Percentiles rank a stretch among this genome's conserved stretches.
phyloP scores from a whole-genome alignment of 352 stramenopile genomes.

The Pythium brassicae region DNA sequence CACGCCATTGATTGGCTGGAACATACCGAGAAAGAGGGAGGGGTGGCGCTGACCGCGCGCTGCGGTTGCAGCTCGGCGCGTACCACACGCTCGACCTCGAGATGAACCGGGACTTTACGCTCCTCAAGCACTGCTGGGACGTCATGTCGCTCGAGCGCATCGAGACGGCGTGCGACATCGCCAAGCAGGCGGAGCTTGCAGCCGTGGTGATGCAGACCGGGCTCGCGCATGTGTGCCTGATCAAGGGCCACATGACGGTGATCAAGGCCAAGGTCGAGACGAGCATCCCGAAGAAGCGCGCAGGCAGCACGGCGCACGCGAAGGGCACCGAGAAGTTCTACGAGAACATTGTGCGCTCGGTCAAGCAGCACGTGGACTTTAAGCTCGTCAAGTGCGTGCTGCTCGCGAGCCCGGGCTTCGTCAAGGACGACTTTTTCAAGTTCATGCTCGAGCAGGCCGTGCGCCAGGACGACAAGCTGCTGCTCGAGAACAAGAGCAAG shows the following conservation, averaged over 20 bases:
- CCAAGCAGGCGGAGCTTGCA: conserved; percentile 93
- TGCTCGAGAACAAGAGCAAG: conserved; percentile 96
- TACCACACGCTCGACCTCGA: conserved; percentile 98
- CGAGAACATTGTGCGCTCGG: conserved; percentile 93
- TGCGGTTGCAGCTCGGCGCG: conserved; percentile 82
- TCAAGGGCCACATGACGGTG: conserved; percentile 96
- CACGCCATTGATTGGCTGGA: neutral
- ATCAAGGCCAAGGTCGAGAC: conserved; percentile 94
- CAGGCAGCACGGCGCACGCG: conserved; percentile 90
- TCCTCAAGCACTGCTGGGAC: conserved; percentile 97
- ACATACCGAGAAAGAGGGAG: neutral
- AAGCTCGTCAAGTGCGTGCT: conserved; percentile 96
- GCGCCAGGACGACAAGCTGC: conserved; percentile 89
- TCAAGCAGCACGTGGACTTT: conserved; percentile 96
- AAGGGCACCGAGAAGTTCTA: conserved; percentile 97
- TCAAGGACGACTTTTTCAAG: conserved; percentile 98
- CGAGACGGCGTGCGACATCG: conserved; percentile 92
- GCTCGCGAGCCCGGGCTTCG: conserved; percentile 94
- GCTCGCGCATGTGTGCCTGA: conserved; percentile 96
- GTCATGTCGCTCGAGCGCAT: conserved; percentile 96
- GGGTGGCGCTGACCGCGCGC: too few species aligned
- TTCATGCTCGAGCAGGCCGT: conserved; percentile 92
- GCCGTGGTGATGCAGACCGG: conserved; percentile 96
- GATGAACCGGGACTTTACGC: conserved; percentile 94
- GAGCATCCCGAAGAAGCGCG: conserved; percentile 96